A percentile compares a stretch with the other conserved stretches of the same genome.
phyloP scores from a whole-genome alignment of 2,329 filamentous ascomycete species.

The Chalara sp. region DNA sequence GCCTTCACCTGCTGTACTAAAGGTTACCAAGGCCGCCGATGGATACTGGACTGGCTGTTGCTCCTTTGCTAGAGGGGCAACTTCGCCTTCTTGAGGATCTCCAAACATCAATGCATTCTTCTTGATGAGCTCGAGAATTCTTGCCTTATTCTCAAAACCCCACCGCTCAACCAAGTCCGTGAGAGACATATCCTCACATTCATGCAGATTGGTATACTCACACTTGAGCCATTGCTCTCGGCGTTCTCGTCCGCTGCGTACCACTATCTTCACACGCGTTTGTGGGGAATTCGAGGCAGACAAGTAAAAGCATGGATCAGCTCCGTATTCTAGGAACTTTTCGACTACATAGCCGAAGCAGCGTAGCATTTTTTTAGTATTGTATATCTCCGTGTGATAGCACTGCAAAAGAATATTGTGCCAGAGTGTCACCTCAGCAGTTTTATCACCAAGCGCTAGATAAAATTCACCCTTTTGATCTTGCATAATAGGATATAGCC shows the following conservation, averaged over 20 bases:
- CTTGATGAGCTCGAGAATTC: conserved; percentile 1
- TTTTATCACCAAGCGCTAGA: too few species aligned
- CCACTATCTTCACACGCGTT: background rate
- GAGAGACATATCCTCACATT: background rate
- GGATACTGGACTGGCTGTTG: background rate
- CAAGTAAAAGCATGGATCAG: too few species aligned
- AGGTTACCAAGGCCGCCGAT: background rate
- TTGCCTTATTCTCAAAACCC: background rate
- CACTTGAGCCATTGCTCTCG: background rate
- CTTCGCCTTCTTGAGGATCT: background rate
- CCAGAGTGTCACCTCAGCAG: too few species aligned
- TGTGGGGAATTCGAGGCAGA: background rate
- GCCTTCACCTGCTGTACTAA: background rate
- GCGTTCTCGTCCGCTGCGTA: background rate
- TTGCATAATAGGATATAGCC: too few species aligned
- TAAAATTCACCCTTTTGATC: too few species aligned
- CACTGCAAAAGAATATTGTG: too few species aligned
- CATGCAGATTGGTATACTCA: background rate
- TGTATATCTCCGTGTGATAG: too few species aligned
- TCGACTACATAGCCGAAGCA: too few species aligned
- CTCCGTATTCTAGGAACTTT: too few species aligned
- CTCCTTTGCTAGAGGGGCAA: background rate
- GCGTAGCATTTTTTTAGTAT: too few species aligned
- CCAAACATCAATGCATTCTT: background rate
- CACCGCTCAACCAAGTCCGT: background rate